Base-by-base conservation (phyloP, 1,284 basidiomycete genomes). In the Puccinia coronata region DNA sequence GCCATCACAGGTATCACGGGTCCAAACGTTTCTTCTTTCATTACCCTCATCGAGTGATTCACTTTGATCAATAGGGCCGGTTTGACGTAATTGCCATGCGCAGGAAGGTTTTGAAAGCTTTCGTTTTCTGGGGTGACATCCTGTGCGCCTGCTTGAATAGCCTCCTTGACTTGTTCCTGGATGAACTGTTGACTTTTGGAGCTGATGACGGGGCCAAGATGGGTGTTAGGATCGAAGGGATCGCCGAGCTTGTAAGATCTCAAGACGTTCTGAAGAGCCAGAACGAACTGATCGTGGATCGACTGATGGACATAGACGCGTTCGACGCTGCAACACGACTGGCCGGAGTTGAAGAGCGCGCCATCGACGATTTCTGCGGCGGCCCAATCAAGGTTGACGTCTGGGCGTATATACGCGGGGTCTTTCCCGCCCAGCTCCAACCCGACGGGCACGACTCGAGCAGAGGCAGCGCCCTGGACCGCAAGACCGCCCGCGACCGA, bases 301-400 rank as follows among this genome's bases (percentile, higher is more conserved):
- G 89, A 88, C 83, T 94, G 91, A 84, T 98, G 94, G 16, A 97
- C 95, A 86, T 98, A 98, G 77, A 98, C 95, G 36, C 96, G 90
- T 91, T 98, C 88, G 83, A 96, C 88, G 0, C 92, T 90, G 84
- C 94, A 95, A 85, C 94, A 95, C 83, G 92, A 94, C 86, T 98
- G 95, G 0, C 95, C 96, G 20, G 95, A 95, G 87, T 98, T 98
- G 89, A 95, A 98, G 88, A 96, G 91, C 39, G 94, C 92, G 90
- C 95, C 96, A 87, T 98, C 96, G 2, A 96, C 95, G 14, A 98
- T 89, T 85, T 98, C 92, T 34, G 90, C 90, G 2, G 91, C 92
- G 0, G 94, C 92, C 85, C 92, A 97, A 47, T 90, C 90, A 5
- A 96, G 85, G 86, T 98, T 91, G 0, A 92, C 95, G 85, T 98